Conservation (phyloP, 495 filamentous ascomycete genomes). For the Penicillium steckii region DNA sequence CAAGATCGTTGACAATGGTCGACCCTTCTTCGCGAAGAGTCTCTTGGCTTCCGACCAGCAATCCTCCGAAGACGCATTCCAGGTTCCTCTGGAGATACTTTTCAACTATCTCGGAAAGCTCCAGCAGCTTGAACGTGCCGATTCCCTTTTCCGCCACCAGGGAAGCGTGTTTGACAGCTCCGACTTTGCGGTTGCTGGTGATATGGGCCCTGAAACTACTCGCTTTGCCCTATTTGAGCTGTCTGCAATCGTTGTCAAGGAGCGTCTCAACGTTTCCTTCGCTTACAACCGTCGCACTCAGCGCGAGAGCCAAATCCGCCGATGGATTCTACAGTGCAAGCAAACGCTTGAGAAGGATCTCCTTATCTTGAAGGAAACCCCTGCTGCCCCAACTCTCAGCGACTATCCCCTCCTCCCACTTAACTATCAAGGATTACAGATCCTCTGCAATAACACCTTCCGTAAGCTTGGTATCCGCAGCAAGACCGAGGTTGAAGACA, state of each 20-base stretch:
- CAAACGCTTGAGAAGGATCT: constrained; percentile 55
- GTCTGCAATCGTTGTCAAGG: constrained; percentile 57
- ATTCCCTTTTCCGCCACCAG: constrained; percentile 58
- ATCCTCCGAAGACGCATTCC: constrained; percentile 39
- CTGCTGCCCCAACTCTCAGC: constrained; percentile 57
- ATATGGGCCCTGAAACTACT: constrained; percentile 44
- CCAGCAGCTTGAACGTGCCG: constrained; percentile 57
- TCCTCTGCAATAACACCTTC: constrained; percentile 42
- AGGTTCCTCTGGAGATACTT: constrained; percentile 63
- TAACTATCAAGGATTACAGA: constrained; percentile 52
- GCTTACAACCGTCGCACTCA: constrained; percentile 59
- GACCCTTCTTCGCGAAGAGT: constrained; percentile 48
- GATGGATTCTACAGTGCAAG: constrained; percentile 63
- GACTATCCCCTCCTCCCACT: constrained; percentile 65
- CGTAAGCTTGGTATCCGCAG: constrained; percentile 45
- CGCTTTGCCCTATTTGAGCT: constrained; percentile 67
- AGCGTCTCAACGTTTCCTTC: constrained; percentile 59
- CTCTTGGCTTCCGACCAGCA: constrained; percentile 47
- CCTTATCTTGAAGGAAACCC: constrained; percentile 43
- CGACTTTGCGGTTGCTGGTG: constrained; percentile 41
- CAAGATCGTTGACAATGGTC: constrained; percentile 37
- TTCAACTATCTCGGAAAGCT: constrained; percentile 67
- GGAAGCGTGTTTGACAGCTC: constrained; percentile 47
- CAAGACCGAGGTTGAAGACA: constrained; percentile 51
- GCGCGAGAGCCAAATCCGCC: constrained; percentile 52